Percentiles rank a stretch among this genome's conserved stretches.
phyloP scores from a whole-genome alignment of 1,284 basidiomycete genomes.

The Ceratobasidium sp. region DNA sequence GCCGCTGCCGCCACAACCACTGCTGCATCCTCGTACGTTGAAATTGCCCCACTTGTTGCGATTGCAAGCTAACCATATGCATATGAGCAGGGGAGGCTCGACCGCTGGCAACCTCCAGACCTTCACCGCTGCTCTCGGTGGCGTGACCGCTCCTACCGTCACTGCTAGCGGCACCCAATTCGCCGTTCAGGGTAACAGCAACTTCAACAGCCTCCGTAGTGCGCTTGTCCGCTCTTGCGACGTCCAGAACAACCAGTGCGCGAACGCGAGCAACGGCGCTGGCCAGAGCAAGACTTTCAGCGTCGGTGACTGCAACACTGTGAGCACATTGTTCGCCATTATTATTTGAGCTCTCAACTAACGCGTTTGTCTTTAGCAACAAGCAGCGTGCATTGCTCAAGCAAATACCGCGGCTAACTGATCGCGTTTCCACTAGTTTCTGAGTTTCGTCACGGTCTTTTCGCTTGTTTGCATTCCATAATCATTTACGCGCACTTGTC shows the following conservation, averaged over 20 bases:
- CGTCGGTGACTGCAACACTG: constrained; percentile 62
- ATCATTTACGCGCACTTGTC: constrained; percentile 23
- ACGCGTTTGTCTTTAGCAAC: constrained; percentile 30
- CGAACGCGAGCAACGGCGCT: constrained; percentile 59
- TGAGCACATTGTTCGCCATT: constrained; percentile 16
- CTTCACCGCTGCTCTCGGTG: constrained; percentile 56
- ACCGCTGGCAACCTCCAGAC: constrained; percentile 54
- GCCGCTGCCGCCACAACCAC: constrained; percentile 44
- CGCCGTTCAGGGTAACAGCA: constrained; percentile 42
- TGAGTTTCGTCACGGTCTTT: not conserved
- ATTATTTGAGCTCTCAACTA: not conserved
- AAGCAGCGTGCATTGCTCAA: constrained; percentile 29
- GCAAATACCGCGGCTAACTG: constrained; percentile 12
- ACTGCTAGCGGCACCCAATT: constrained; percentile 55
- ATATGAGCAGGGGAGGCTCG: constrained; percentile 18
- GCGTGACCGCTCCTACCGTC: constrained; percentile 55
- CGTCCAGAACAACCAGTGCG: constrained; percentile 67
- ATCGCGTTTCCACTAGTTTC: not conserved
- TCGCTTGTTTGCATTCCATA: not conserved
- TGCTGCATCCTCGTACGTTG: constrained; percentile 40
- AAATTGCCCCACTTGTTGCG: not conserved
- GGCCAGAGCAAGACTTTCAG: constrained; percentile 58
- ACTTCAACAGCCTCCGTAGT: constrained; percentile 45
- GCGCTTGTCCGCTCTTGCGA: constrained; percentile 62
- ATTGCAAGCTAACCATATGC: not conserved